Evolutionary conservation across 2,329 filamentous ascomycete species (phyloP), one percentile per base, ranked within the genome.

Genomic region (Colletotrichum acutatum): DNA sequence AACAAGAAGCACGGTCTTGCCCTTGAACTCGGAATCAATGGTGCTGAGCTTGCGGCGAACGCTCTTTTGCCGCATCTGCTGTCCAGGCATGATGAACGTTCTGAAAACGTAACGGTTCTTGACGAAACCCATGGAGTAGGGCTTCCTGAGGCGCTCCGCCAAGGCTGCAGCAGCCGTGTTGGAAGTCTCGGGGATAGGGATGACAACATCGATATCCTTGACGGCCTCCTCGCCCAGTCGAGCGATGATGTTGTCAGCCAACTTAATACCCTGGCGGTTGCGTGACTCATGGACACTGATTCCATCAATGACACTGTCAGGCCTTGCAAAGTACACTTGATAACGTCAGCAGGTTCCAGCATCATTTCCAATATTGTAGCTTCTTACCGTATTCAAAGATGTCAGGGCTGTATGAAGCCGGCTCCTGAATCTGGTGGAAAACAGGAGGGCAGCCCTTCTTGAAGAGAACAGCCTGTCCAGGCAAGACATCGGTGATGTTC

Each of bases 1-100:
- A 1, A 98, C 94, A 0, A 98, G 86, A 12, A 95, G 87, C 8
- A 98, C 93, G 72, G 92, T 93, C 77, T 93, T 92, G 76, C 90
- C 94, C 70, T 91, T 87, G 83, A 98, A 98, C 80, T 98, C 95
- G 49, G 92, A 91, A 30, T 92, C 90, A 83, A 98, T 97, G 24
- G 95, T 91, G 74, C 94, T 96, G 52, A 98, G 88, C 84, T 98
- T 98, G 61, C 95, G 90, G 4, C 96, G 92, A 11, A 98, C 95
- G 76, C 94, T 93, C 83, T 96, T 78, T 97, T 91, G 4, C 95
- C 89, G 22, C 91, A 89, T 76, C 90, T 90, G 42, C 82, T 98
- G 95, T 32, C 93, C 93, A 1, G 95, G 86, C 72, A 68, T 93
- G 80, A 95, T 96, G 81, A 96, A 97, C 0, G 94, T 97, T 62